Percentiles rank a stretch among this genome's conserved stretches.
Evolutionary conservation across 306 rosid species (phyloP).

Genomic region (Rosa lucieae): DNA sequence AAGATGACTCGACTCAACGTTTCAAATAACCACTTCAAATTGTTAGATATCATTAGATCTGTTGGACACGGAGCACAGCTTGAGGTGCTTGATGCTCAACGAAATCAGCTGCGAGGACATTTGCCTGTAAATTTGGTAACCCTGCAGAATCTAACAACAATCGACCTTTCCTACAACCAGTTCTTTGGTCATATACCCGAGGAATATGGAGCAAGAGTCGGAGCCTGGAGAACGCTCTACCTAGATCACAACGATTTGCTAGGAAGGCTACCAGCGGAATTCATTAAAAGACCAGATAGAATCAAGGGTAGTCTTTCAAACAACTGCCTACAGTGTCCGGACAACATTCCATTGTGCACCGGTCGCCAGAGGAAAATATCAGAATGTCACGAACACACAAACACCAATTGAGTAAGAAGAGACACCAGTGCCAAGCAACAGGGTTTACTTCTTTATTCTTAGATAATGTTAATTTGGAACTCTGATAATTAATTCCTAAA

Average conservation of each 20-base stretch:
- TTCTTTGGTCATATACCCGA: conserved; percentile 36
- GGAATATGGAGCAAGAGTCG: conserved; percentile 36
- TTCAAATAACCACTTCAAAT: conserved; percentile 39
- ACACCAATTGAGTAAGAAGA: not conserved
- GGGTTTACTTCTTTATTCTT: not conserved
- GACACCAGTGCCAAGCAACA: not conserved
- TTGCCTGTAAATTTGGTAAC: conserved; percentile 45
- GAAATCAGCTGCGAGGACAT: conserved; percentile 39
- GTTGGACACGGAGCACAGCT: conserved; percentile 22
- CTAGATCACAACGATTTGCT: conserved; percentile 43
- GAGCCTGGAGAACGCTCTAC: conserved; percentile 32
- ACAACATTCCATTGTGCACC: conserved; percentile 21
- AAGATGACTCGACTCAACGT: conserved; percentile 31
- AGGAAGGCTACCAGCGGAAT: conserved; percentile 39
- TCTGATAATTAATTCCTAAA: not conserved
- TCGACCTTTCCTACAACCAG: conserved; percentile 43
- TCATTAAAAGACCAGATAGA: conserved; percentile 3
- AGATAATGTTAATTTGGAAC: not conserved
- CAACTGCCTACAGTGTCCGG: conserved; percentile 52
- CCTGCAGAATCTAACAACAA: conserved; percentile 23
- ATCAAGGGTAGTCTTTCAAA: conserved; percentile 38
- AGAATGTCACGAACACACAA: too few relatives aligned
- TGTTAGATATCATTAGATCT: conserved; percentile 22
- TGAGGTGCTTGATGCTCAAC: conserved; percentile 40
- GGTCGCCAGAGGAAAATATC: conserved; percentile 36